These are phyloP conservation scores for Neurospora sp. DNA, from an alignment of 495 filamentous ascomycete genomes.

Conservation along the genomic window DNA sequence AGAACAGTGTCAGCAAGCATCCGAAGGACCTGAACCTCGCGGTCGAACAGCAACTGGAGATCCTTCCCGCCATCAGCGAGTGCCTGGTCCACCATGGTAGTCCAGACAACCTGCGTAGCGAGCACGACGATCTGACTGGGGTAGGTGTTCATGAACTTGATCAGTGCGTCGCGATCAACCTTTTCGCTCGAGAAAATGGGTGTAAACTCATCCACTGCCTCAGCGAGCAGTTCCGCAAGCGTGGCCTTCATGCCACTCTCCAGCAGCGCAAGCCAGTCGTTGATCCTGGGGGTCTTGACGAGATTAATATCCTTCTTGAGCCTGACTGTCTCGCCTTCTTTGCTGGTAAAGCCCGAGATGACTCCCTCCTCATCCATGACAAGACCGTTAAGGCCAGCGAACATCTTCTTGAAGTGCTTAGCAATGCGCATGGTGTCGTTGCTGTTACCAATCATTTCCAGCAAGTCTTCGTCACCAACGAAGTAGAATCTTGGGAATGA, in stretches of 20 bases:
- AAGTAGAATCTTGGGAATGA: constrained; percentile 99
- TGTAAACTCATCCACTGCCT: constrained; percentile 70
- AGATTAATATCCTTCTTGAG: constrained; percentile 86
- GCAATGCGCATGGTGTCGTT: constrained; percentile 92
- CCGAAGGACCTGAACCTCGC: constrained; percentile 69
- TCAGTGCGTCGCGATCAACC: constrained; percentile 58
- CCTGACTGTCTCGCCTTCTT: constrained; percentile 84
- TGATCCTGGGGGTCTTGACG: constrained; percentile 87
- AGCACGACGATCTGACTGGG: constrained; percentile 94
- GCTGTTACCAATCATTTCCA: constrained; percentile 99
- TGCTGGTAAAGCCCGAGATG: constrained; percentile 88
- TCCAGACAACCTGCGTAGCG: constrained; percentile 93
- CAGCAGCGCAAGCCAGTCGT: constrained; percentile 89
- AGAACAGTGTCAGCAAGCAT: constrained; percentile 83
- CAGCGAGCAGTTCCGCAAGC: constrained; percentile 78
- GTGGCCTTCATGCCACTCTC: constrained; percentile 92
- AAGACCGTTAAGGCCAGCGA: constrained; percentile 84
- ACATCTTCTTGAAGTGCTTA: constrained; percentile 99
- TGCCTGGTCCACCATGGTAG: constrained; percentile 65
- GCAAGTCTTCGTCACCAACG: constrained; percentile 92
- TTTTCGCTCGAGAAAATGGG: constrained; percentile 56
- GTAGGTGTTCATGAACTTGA: constrained; percentile 65
- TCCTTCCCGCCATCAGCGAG: constrained; percentile 56
- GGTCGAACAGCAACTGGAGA: constrained; percentile 59
- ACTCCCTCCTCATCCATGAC: constrained; percentile 81